Evolutionary conservation across 768 basidiomycete genomes (phyloP), one percentile per base, ranked within the genome.

Genomic region (Termitomyces eurrhizus): DNA sequence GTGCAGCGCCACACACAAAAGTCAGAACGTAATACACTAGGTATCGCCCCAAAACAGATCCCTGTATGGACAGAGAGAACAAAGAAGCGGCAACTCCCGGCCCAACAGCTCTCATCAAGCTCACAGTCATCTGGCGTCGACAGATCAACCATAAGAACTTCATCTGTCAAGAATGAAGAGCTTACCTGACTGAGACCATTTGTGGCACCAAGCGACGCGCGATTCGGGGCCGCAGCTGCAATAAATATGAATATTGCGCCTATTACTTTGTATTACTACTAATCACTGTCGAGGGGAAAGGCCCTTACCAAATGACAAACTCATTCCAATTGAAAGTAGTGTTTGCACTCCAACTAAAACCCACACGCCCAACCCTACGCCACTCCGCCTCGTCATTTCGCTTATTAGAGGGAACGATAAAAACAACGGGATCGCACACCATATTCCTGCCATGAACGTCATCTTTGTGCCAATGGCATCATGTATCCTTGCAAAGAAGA

Each of bases 1-100:
- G 56, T 26, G 74, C 64, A 12, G 59, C 64, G 35, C 64, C 56
- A 16, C 37, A 36, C 16, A 35, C 4, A 14, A 48, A 6, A 48
- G 46, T 48, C 13, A 48, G 26, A 2, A 48, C 26, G 29, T 29
- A 48, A 13, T 48, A 48, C 26, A 48, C 26, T 13, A 48, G 26
- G 26, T 29, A 48, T 48, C 46, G 26, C 7, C 26, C 26, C 26
- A 48, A 29, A 16, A 29, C 14, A 9, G 29, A 29, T 29, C 26
- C 7, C 46, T 48, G 26, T 16, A 48, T 48, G 46, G 46, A 48
- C 26, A 48, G 46, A 16, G 46, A 48, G 7, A 48, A 48, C 26
- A 48, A 4, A 29, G 26, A 48, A 49, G 48, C 48, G 32, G 48
- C 29, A 29, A 6, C 29, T 49, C 29, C 48, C 0, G 48, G 48